Evolutionary conservation across 1,284 basidiomycete species (phyloP).

Genomic region (Papiliotrema terrestris): DNA sequence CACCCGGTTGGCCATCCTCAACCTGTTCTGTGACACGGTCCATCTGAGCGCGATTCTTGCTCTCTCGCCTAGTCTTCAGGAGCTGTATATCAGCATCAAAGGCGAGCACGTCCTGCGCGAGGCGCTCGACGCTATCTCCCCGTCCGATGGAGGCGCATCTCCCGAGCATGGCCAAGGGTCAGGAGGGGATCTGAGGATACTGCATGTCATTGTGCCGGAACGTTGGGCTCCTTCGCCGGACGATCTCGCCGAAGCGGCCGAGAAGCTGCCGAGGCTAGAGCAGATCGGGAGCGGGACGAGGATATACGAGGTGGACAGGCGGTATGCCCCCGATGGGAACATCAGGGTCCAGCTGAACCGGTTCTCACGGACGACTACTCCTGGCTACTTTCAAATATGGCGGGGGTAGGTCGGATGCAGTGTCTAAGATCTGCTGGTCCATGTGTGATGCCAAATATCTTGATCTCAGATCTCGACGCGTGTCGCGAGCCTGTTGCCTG

Average conservation of each 20-base stretch:
- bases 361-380: constrained; percentile 32
- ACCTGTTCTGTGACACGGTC: constrained; percentile 20
- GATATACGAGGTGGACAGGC: constrained; percentile 41
- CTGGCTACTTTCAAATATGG: constrained; percentile 47
- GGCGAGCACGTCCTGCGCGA: constrained; percentile 14
- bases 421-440: no score
- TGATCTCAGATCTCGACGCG: no score
- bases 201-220: constrained; percentile 39
- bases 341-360: constrained; percentile 29
- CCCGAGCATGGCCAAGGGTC: background rate
- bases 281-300: constrained; percentile 43
- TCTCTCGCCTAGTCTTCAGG: constrained; percentile 19
- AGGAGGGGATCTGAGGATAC: constrained; percentile 14
- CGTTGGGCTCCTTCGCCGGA: constrained; percentile 22
- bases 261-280: constrained; percentile 22
- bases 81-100: constrained; percentile 35
- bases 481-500: no score
- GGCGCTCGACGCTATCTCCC: background rate
- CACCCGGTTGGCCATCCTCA: constrained; percentile 31
- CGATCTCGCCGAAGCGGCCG: constrained; percentile 26
- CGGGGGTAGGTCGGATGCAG: constrained; percentile 22
- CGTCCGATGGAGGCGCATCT: no score
- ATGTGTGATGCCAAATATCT: no score
- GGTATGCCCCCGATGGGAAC: constrained; percentile 20
- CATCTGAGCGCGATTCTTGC: constrained; percentile 15